These are phyloP conservation scores for Solanum pinnatisectum DNA, from an alignment of 257 asterid genomes.

Conservation along the genomic window DNA sequence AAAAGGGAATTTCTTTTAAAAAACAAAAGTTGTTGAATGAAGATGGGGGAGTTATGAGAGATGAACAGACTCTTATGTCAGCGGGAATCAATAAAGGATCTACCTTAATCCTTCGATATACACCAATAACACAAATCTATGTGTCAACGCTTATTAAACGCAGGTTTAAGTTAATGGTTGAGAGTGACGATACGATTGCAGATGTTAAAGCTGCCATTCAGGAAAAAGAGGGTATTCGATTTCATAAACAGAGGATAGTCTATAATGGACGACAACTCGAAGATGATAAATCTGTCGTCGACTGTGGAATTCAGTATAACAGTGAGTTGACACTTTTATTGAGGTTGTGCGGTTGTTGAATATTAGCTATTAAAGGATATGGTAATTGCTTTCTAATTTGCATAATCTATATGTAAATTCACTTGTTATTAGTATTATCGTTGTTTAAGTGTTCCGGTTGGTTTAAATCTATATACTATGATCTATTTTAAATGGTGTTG, in stretches of 20 bases:
- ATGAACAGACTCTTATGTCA: neutral
- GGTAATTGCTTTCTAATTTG: neutral
- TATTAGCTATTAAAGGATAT: neutral
- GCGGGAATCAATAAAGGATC: neutral
- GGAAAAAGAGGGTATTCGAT: neutral
- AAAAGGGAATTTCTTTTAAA: neutral
- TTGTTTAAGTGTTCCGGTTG: too few relatives aligned
- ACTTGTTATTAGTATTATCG: too few relatives aligned
- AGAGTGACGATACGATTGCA: neutral
- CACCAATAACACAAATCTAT: neutral
- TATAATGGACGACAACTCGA: neutral
- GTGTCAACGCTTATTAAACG: neutral
- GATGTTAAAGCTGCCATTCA: neutral
- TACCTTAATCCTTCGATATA: neutral
- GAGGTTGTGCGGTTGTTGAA: neutral
- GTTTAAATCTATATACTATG: too few relatives aligned
- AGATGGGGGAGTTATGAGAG: neutral
- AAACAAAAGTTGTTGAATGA: neutral
- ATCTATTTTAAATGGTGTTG: too few relatives aligned
- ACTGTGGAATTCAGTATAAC: neutral
- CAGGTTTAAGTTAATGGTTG: neutral
- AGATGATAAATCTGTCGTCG: neutral
- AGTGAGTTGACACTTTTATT: neutral
- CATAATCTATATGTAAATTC: neutral
- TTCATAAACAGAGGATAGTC: neutral